These are phyloP conservation scores for Juncus inflexus DNA, from an alignment of 176 grass and related monocot genomes.

Conservation along the genomic window DNA sequence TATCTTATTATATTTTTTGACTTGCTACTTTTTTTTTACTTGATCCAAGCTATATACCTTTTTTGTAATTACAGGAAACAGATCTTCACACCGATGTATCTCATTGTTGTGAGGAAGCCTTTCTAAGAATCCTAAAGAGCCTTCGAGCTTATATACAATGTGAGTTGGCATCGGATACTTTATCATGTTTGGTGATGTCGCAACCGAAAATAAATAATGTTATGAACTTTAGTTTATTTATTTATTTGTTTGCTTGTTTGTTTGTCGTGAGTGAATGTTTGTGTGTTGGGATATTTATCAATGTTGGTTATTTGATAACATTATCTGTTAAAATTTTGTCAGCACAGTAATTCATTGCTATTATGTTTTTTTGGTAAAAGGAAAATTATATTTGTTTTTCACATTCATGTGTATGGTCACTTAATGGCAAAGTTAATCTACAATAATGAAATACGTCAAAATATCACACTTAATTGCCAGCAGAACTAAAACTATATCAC, in stretches of 20 bases:
- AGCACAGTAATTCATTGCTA: no score
- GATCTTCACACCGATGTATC: constrained; percentile 92
- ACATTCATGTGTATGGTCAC: no score
- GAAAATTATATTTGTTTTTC: no score
- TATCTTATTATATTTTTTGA: background rate
- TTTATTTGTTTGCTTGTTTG: constrained; percentile 15
- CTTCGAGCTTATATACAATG: background rate
- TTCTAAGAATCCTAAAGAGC: constrained; percentile 15
- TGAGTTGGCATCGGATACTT: background rate
- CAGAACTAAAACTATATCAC: no score
- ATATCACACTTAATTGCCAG: no score
- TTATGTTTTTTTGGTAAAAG: no score
- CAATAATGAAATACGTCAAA: no score
- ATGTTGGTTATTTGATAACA: no score
- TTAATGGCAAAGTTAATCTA: no score
- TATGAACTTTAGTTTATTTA: constrained; percentile 10
- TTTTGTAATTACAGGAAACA: constrained; percentile 57
- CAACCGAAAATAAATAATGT: background rate
- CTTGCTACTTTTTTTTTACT: background rate
- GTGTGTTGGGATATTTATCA: background rate
- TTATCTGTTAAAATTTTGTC: no score
- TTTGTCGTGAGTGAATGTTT: constrained; percentile 11
- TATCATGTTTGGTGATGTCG: background rate
- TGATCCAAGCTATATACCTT: background rate
- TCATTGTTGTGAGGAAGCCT: constrained; percentile 81